Base-by-base conservation (phyloP, 1,284 basidiomycete genomes). In the Leccinum pallidistipes region DNA sequence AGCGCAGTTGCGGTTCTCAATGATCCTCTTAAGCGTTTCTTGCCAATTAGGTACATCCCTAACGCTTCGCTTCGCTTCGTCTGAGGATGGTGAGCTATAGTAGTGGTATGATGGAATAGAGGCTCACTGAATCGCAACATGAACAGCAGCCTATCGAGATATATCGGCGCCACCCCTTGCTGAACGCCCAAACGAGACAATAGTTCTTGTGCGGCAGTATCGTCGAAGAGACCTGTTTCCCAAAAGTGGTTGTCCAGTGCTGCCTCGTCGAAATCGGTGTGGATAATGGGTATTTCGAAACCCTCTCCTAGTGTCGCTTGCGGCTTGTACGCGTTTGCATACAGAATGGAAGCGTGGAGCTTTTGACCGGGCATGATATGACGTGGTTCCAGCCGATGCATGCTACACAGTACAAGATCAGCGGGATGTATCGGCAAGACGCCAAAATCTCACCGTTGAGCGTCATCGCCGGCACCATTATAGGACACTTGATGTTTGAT, bases 321-420 rank as follows among this genome's bases (percentile, higher is more conserved):
- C 11, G 72, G 74, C 29, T 57, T 59, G 45, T 72, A 76, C 3
- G 59, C 54, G 3, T 68, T 72, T 5, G 64, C 66, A 59, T 64
- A 74, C 16, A 76, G 36, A 49, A 72, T 55, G 0, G 71, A 76
- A 14, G 68, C 74, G 14, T 72, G 71, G 1, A 74, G 50, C 38
- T 71, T 72, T 57, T 75, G 71, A n/a, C 72, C 71, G 1, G 71
- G 72, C 55, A 72, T 69, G 40, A 72, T 73, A 31, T 68, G 66
- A 29, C 71, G 71, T 24, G 69, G 63, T 50, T 69, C 61, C 8
- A 43, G 3, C 16, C 36, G 54, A 49, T 72, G 74, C 32, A 3
- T 38, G n/a, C 72, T 75, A 40, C 14, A 21, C 14, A 31, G 8
- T 2, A 9, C 21, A 29, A 57, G 1, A 50, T 69, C 31, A 60